Evolutionary conservation across 208 protist species (phyloP), one percentile per base, ranked within the genome.

Genomic region (Porcisia deanei): DNA sequence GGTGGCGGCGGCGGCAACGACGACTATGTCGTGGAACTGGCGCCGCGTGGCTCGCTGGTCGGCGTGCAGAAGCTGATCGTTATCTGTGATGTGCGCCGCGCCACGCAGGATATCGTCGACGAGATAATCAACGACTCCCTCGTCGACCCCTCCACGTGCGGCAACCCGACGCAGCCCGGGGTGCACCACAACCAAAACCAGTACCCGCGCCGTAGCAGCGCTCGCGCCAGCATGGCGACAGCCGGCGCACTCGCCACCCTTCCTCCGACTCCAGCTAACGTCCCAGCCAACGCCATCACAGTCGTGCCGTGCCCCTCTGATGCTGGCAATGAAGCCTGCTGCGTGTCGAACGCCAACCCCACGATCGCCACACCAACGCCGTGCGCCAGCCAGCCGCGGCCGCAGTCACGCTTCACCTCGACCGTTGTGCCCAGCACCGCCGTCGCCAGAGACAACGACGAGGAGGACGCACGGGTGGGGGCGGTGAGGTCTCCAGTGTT

Each of bases 21-120:
- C 30, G 30, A 52, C 63, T 20, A 41, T 34, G 41, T 82, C 49
- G 76, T 86, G 16, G 77, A 81, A 47, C 66, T 86, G 52, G 77
- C 79, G n/a, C 74, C 78, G n/a, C 68, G 74, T 45, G 77, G 59
- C 60, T 71, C 57, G 10, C 79, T 84, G 16, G 57, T 61, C 18
- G 82, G 71, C 18, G 82, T 83, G 37, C 9, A 61, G 75, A 83
- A 81, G 70, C 68, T 86, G 34, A 86, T 83, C 57, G 75, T 83
- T 54, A 83, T 86, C 71, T 83, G 74, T 55, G 82, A 86, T 43
- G 68, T 54, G 34, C 70, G 61, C 37, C 55, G 66, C 49, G 65
- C 68, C 37, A 79, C 66, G 66, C 72, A 82, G 72, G 66, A 77
- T 53, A 72, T 76, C 43, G 72, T 82, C 2, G 61, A 64, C 53